A percentile compares a stretch with the other conserved stretches of the same genome.
Conservation (phyloP, 306 rosid species). For the Spatholobus suberectus region DNA sequence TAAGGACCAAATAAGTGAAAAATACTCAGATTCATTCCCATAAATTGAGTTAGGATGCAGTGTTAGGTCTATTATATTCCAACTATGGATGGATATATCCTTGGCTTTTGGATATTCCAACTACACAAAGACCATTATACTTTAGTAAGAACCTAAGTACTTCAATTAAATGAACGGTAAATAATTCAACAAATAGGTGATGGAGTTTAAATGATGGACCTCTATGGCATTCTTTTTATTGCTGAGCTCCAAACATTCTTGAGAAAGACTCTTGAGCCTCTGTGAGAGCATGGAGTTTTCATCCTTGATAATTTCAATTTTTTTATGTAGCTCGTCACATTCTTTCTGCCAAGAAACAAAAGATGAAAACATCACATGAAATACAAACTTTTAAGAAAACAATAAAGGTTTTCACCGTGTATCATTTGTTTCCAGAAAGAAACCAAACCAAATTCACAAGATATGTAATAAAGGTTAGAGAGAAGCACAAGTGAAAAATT, state of each 20-base stretch:
- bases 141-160: not conserved
- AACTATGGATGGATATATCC: not conserved
- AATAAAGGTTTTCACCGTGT: not conserved
- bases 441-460: not conserved
- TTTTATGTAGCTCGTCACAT: conserved; percentile 46
- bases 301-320: conserved; percentile 27
- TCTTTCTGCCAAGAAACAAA: conserved; percentile 53
- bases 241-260: conserved; percentile 46
- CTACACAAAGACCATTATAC: not conserved
- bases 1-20: not conserved
- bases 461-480: conserved; percentile 1
- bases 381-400: not conserved
- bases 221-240: conserved; percentile 46
- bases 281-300: conserved; percentile 42
- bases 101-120: too few species aligned
- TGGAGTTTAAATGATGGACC: conserved; percentile 50
- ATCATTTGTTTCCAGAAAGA: not conserved
- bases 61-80: not conserved
- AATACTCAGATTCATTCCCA: not conserved
- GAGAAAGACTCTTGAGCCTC: conserved; percentile 41
- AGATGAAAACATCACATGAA: conserved; percentile 15
- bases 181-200: conserved; percentile 14
- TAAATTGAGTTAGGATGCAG: not conserved
- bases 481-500: conserved; percentile 19
- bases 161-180: not conserved